Evolutionary conservation across 768 basidiomycete genomes (phyloP), one percentile per base, ranked within the genome.

Genomic region (Auricularia auricula-judae): DNA sequence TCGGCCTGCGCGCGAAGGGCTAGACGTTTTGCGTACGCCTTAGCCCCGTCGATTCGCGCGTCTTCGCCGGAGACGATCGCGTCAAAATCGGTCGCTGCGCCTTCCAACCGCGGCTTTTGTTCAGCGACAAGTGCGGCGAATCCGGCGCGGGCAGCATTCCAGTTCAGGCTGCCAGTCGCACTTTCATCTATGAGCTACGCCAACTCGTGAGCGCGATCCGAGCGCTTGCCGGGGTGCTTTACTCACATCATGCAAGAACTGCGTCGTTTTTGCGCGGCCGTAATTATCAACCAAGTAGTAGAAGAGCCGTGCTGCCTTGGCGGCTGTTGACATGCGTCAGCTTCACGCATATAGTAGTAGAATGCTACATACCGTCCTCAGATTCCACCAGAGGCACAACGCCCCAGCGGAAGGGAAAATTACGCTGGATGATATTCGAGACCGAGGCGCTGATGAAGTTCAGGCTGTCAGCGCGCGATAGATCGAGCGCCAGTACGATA

Each of bases 361-460:
- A 21, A n/a, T 61, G 67, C 71, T 42, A 65, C 75, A 8, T 42
- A 42, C 77, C 76, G 23, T 84, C 76, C 8, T 79, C 77, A 0
- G 74, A 79, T 64, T 86, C 84, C 2, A 85, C 72, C 39, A 85
- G 75, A 1, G 93, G 94, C 1, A 95, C 91, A 59, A 98, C 71
- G 12, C 96, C 96, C 73, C 94, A 93, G 18, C 91, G 80, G 67
- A 93, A 82, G 0, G 94, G 91, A 54, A 91, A 78, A 16, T 80
- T 82, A 39, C 91, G 80, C 35, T 82, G 76, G 62, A 98, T 85
- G 72, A 96, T 85, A 64, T 79, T 83, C 16, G 82, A 79, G 58
- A 97, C 80, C 0, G 87, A 75, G 1, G 81, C 82, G 2, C 79
- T 77, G 60, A 98, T 76, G 70, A 91, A 85, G 10, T 82, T 78